Percentiles rank a stretch among this genome's conserved stretches.
Conservation (phyloP, 2,329 filamentous ascomycete genomes). For the Alternaria triticina region DNA sequence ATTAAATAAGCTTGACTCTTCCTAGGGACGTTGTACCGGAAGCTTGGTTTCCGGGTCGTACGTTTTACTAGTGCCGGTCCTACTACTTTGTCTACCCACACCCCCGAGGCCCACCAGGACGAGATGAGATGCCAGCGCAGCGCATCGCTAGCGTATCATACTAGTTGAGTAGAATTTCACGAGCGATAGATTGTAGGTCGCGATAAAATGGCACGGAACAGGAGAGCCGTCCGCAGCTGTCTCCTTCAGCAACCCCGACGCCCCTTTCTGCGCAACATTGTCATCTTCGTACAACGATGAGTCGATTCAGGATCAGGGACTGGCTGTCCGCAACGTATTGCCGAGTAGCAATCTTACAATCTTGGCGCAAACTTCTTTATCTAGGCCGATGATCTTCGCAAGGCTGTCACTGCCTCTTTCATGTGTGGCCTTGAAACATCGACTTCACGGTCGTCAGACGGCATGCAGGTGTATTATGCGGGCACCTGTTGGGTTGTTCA, state of each 20-base stretch:
- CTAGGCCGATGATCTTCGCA: not conserved
- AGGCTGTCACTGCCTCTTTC: not conserved
- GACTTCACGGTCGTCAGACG: not conserved
- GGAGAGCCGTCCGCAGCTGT: not conserved
- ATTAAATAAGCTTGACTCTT: not conserved
- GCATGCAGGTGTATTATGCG: not conserved
- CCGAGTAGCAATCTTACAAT: not conserved
- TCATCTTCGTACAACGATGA: not conserved
- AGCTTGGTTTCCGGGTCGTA: not conserved
- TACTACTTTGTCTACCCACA: not conserved
- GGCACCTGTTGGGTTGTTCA: not conserved
- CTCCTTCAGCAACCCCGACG: not conserved
- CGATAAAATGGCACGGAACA: not conserved
- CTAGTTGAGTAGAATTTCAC: not conserved
- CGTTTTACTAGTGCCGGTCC: not conserved
- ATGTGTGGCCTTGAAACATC: not conserved
- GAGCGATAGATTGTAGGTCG: not conserved
- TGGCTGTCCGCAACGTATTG: not conserved
- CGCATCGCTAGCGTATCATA: not conserved
- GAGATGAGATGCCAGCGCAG: not conserved
- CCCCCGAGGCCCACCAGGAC: not conserved
- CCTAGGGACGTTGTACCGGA: not conserved
- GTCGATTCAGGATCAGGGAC: not conserved
- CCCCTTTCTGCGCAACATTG: not conserved
- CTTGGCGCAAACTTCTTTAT: not conserved